These are phyloP conservation scores for Curvularia verruculosa DNA, from an alignment of 2,329 filamentous ascomycete genomes.

Conservation along the genomic window DNA sequence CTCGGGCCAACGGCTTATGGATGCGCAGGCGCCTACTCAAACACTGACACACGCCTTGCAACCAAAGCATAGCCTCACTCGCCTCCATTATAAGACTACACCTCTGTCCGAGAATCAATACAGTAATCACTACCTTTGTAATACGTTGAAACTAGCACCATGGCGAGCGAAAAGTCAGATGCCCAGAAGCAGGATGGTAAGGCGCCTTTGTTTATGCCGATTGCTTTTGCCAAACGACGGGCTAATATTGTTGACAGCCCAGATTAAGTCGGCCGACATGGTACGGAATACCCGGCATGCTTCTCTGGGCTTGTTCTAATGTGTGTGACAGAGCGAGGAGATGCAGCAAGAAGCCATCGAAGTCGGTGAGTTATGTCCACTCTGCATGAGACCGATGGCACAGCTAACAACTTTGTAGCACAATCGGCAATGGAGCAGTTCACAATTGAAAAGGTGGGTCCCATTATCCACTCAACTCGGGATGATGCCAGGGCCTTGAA, in stretches of 20 bases:
- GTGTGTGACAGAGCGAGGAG: slow-evolving; percentile 75
- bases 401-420: slow-evolving; percentile 55
- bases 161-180: slow-evolving; percentile 69
- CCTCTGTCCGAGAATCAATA: slow-evolving; percentile 5
- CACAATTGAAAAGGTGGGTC: slow-evolving; percentile 71
- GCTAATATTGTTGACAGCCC: slow-evolving; percentile 64
- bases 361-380: slow-evolving; percentile 71
- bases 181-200: slow-evolving; percentile 50
- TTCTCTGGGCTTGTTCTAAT: slow-evolving; percentile 21
- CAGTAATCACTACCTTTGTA: background rate
- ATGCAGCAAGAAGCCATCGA: slow-evolving; percentile 97
- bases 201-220: slow-evolving; percentile 51
- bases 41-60: slow-evolving; percentile 21
- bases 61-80: slow-evolving; percentile 24
- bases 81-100: slow-evolving; percentile 12
- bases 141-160: slow-evolving; percentile 26
- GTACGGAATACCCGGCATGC: slow-evolving; percentile 59
- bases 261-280: slow-evolving; percentile 99
- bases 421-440: slow-evolving; percentile 74
- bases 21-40: slow-evolving; percentile 20
- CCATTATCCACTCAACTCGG: background rate
- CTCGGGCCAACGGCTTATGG: slow-evolving; percentile 9
- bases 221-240: slow-evolving; percentile 15
- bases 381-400: slow-evolving; percentile 18
- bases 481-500: background rate